phyloP scores from a whole-genome alignment of 148 eudicot species.

The Rhododendron ferrugineum region DNA sequence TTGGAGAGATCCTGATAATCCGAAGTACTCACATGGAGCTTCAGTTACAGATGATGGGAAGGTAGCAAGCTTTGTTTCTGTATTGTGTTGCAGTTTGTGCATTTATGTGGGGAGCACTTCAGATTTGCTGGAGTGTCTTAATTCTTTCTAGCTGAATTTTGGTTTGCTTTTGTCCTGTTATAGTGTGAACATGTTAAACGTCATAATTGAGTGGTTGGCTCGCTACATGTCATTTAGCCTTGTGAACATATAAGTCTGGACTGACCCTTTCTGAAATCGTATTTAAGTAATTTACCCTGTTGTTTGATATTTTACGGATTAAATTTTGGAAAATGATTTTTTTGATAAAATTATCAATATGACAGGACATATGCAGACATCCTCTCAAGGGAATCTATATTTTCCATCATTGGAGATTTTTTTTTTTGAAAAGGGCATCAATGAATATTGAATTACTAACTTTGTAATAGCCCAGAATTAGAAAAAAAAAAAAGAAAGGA shows the following conservation, averaged over 20 bases:
- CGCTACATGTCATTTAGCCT: background rate
- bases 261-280: background rate
- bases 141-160: background rate
- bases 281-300: no score
- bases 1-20: slow-evolving; percentile 72
- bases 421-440: background rate
- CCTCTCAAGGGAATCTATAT: background rate
- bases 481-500: background rate
- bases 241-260: background rate
- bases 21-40: slow-evolving; percentile 43
- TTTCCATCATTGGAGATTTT: background rate
- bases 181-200: background rate
- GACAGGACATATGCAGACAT: background rate
- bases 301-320: no score
- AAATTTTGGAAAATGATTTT: background rate
- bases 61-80: slow-evolving; percentile 31
- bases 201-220: background rate
- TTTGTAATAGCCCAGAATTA: background rate
- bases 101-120: background rate
- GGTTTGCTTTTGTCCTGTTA: background rate
- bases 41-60: slow-evolving; percentile 81
- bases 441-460: background rate
- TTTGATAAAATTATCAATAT: background rate
- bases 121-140: background rate
- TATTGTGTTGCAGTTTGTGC: background rate